Percentiles rank a stretch among this genome's conserved stretches.
Conservation (phyloP, 2,329 filamentous ascomycete species). For the Aspergillus sp. region DNA sequence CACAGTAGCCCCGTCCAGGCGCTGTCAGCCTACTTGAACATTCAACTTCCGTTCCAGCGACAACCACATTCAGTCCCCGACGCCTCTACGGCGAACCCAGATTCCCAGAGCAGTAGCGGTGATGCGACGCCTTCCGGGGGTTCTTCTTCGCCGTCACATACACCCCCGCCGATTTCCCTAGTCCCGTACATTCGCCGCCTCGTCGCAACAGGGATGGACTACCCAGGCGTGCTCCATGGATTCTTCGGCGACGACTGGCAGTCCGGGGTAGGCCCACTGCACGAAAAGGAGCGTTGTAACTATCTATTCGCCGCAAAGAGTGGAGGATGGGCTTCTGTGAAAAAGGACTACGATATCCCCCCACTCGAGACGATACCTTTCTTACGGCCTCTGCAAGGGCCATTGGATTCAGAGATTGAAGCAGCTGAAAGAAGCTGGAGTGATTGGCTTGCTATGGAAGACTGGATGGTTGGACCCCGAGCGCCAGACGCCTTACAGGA, state of each 20-base stretch:
- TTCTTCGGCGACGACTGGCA: conserved; percentile 97
- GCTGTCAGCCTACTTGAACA: conserved; percentile 87
- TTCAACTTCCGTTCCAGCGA: conserved; percentile 83
- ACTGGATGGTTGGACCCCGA: conserved; percentile 94
- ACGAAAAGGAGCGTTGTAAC: conserved; percentile 88
- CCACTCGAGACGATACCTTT: conserved; percentile 84
- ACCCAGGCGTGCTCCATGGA: conserved; percentile 79
- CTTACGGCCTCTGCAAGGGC: conserved; percentile 75
- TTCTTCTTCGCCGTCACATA: conserved; percentile 35
- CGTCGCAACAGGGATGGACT: conserved; percentile 88
- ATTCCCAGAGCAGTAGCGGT: conserved; percentile 34
- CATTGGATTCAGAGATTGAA: conserved; percentile 76
- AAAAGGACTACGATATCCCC: conserved; percentile 84
- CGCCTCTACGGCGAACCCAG: conserved; percentile 29
- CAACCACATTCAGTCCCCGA: conserved; percentile 49
- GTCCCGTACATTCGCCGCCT: conserved; percentile 88
- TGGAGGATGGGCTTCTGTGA: conserved; percentile 84
- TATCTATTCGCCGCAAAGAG: conserved; percentile 95
- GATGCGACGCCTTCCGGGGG: conserved; percentile 39
- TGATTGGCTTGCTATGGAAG: conserved; percentile 93
- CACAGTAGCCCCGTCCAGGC: conserved; percentile 80
- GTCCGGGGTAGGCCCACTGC: conserved; percentile 74
- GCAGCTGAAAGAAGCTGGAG: conserved; percentile 84
- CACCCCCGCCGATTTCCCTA: conserved; percentile 60
- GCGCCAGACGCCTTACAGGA: conserved; percentile 55